Conservation (phyloP, 2,329 filamentous ascomycete genomes). For the Pezicula rhizophila region DNA sequence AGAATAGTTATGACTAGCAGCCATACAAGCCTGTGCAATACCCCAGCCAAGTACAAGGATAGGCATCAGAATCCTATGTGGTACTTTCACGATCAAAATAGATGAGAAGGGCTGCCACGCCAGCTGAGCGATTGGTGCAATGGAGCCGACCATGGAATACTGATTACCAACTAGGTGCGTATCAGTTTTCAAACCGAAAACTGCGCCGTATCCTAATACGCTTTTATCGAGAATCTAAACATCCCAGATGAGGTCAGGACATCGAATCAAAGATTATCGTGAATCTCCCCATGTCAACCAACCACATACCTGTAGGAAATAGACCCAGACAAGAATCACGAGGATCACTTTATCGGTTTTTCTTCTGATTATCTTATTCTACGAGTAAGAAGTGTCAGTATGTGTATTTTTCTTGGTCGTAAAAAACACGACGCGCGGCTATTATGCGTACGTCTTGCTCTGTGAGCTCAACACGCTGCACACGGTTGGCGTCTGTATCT, state of each 20-base stretch:
- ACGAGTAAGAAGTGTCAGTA: background rate
- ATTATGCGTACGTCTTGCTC: slow-evolving; percentile 15
- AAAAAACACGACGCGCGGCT: background rate
- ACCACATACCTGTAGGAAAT: slow-evolving; percentile 41
- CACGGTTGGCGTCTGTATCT: background rate
- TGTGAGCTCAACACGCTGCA: slow-evolving; percentile 12
- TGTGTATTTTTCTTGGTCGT: background rate
- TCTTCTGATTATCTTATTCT: slow-evolving; percentile 49
- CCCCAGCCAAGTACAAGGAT: slow-evolving; percentile 40
- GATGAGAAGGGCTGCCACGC: slow-evolving; percentile 56
- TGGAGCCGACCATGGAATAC: slow-evolving; percentile 49
- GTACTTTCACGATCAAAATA: slow-evolving; percentile 54
- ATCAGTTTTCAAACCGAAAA: slow-evolving; percentile 52
- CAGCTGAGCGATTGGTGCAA: slow-evolving; percentile 53
- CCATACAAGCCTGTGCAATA: slow-evolving; percentile 40
- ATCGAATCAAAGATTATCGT: background rate
- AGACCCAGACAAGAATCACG: slow-evolving; percentile 48
- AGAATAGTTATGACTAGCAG: slow-evolving; percentile 52
- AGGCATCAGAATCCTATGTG: slow-evolving; percentile 53
- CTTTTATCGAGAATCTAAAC: slow-evolving; percentile 41
- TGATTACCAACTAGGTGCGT: slow-evolving; percentile 44
- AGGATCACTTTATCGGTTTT: slow-evolving; percentile 59
- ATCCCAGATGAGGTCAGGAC: slow-evolving; percentile 3
- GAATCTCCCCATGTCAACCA: too few species aligned
- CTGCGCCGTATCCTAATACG: slow-evolving; percentile 48